Evolutionary conservation across 2,329 filamentous ascomycete species (phyloP).

Genomic region (Xylariaceae sp.): DNA sequence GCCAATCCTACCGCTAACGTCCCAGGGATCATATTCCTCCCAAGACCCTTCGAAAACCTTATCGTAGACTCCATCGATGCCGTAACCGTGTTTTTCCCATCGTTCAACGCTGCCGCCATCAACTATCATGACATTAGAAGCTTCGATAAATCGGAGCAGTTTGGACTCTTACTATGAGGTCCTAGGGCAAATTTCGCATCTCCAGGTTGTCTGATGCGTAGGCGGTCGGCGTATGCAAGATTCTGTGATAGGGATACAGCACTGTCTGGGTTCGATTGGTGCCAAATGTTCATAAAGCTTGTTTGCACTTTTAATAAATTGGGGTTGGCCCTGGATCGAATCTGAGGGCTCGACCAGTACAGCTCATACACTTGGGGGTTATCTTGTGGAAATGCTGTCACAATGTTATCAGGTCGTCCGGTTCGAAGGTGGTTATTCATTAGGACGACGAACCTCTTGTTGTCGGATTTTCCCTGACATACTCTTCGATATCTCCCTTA

Average conservation of each 20-base stretch:
- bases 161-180: conserved; percentile 45
- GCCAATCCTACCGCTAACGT: conserved; percentile 63
- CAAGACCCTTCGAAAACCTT: conserved; percentile 69
- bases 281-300: conserved; percentile 63
- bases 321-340: conserved; percentile 63
- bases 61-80: conserved; percentile 65
- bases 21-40: conserved; percentile 81
- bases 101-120: conserved; percentile 73
- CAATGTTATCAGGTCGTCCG: background rate
- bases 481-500: conserved; percentile 62
- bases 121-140: conserved; percentile 36
- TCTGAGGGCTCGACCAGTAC: conserved; percentile 69
- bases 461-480: conserved; percentile 59
- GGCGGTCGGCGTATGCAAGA: conserved; percentile 65
- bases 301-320: conserved; percentile 59
- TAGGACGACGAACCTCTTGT: conserved; percentile 44
- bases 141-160: background rate
- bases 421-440: background rate
- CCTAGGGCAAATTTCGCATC: conserved; percentile 68
- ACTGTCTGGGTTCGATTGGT: conserved; percentile 43
- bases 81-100: conserved; percentile 69
- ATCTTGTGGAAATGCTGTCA: conserved; percentile 58
- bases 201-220: conserved; percentile 68
- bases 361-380: conserved; percentile 70
- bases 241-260: conserved; percentile 52